Conservation (phyloP, 1,284 basidiomycete species). For the Sanghuangporus baumii region DNA sequence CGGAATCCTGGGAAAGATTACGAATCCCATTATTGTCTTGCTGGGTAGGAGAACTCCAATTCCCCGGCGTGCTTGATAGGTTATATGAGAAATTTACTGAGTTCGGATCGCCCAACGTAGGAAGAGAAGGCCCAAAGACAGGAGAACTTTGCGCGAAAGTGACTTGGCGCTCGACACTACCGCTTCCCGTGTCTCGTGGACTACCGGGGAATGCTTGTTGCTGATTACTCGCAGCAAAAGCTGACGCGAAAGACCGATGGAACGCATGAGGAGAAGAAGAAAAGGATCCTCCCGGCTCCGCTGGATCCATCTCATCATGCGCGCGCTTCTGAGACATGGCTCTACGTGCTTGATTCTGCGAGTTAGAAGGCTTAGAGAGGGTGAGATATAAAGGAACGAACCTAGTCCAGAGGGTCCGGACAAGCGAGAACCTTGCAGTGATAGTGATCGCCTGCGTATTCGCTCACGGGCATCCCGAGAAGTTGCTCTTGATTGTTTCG, state of each 20-base stretch:
- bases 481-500: slow-evolving; percentile 45
- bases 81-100: slow-evolving; percentile 4
- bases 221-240: slow-evolving; percentile 2
- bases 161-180: neutral
- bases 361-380: slow-evolving; percentile 20
- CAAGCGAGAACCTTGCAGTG: slow-evolving; percentile 48
- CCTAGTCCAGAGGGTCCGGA: slow-evolving; percentile 62
- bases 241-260: slow-evolving; percentile 12
- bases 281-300: slow-evolving; percentile 21
- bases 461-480: slow-evolving; percentile 46
- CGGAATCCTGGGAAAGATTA: slow-evolving; percentile 14
- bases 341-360: slow-evolving; percentile 45
- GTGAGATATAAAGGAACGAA: slow-evolving; percentile 32
- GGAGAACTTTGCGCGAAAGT: slow-evolving; percentile 11
- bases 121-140: slow-evolving; percentile 15
- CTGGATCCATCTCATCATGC: slow-evolving; percentile 54
- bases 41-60: slow-evolving; percentile 5
- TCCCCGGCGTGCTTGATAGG: slow-evolving; percentile 2
- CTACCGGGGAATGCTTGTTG: slow-evolving; percentile 3
- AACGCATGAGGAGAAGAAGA: slow-evolving; percentile 1
- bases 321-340: slow-evolving; percentile 70
- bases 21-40: slow-evolving; percentile 1
- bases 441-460: slow-evolving; percentile 9
- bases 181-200: neutral
- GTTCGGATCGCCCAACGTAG: neutral